These are phyloP conservation scores for Monosporascus sp. DNA, from an alignment of 2,329 filamentous ascomycete species.

Conservation along the genomic window DNA sequence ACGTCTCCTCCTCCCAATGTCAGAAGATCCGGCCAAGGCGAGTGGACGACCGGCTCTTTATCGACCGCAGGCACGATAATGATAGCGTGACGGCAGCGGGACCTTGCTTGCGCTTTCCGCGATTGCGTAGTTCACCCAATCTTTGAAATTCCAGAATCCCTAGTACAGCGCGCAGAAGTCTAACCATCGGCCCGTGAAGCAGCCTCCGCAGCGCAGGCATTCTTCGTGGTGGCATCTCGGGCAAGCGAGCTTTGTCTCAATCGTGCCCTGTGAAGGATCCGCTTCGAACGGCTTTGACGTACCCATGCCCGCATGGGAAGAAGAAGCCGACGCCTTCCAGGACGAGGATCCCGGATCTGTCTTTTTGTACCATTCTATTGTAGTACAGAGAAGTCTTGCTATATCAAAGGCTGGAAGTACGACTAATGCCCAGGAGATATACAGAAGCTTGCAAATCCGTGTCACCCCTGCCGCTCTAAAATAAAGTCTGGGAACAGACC, in stretches of 20 bases:
- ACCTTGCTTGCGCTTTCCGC: constrained; percentile 32
- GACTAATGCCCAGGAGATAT: no score
- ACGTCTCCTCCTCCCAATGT: background rate
- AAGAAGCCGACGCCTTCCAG: constrained; percentile 6
- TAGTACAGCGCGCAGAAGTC: constrained; percentile 2
- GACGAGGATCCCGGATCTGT: background rate
- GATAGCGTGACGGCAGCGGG: constrained; percentile 30
- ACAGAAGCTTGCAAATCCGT: no score
- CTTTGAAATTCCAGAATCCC: constrained; percentile 2
- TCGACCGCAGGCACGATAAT: constrained; percentile 16
- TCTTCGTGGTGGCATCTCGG: background rate
- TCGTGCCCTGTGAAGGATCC: background rate
- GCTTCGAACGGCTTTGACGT: background rate
- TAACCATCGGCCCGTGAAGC: background rate
- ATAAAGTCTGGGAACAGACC: no score
- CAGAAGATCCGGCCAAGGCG: background rate
- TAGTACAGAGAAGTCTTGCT: no score
- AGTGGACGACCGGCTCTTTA: background rate
- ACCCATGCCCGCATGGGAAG: constrained; percentile 8
- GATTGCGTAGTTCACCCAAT: constrained; percentile 21
- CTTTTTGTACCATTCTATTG: background rate
- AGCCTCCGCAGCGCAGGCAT: constrained; percentile 1
- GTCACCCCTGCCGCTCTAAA: no score
- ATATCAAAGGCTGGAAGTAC: no score
- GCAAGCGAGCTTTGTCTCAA: background rate